Evolutionary conservation across 2,329 filamentous ascomycete species (phyloP), one percentile per base, ranked within the genome.

Genomic region (Xylaria sp.): DNA sequence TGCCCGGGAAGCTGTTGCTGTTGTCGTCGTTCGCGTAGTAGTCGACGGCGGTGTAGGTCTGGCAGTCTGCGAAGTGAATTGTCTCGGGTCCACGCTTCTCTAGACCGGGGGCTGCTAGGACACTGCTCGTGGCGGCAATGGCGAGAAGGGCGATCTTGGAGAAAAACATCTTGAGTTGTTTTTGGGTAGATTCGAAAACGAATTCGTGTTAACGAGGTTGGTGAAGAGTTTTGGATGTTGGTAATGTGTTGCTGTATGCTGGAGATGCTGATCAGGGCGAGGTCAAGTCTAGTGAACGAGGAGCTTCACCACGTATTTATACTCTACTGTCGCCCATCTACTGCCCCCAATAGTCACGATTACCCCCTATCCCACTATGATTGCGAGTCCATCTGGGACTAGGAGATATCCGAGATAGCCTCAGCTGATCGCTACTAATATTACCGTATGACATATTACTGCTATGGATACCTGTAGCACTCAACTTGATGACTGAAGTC

Each of bases 11-110:
- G 7, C 60, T 23, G 60, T 23, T 10, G 50, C 60, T 63, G 60
- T 63, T 55, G 60, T 63, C 60, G 12, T 63, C 60, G 37, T 63
- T 15, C 50, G 60, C 60, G 37, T 63, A 55, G 50, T 63, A 63
- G 50, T 63, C 50, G 37, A 63, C 9, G 23, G 60, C 50, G 7
- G 23, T 20, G 2, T 54, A 54, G 2, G 50, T 23, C 39, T 10
- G 6, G 60, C 50, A 63, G 10, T 63, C 60, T 12, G 60, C 60
- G 23, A 63, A 63, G 31, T 63, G 60, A 9, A 55, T 9, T 5
- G 50, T 63, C 12, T 63, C 60, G 9, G 60, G 60, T 9, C 60
- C 60, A 23, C 60, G 60, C 50, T 63, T 63, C 5, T 25, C 50
- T 6, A 63, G 50, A 13, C 44, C 34, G 1, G 60, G 60, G 15